phyloP scores from a whole-genome alignment of 2,329 filamentous ascomycete species.

The Tolypocladium tropicale region DNA sequence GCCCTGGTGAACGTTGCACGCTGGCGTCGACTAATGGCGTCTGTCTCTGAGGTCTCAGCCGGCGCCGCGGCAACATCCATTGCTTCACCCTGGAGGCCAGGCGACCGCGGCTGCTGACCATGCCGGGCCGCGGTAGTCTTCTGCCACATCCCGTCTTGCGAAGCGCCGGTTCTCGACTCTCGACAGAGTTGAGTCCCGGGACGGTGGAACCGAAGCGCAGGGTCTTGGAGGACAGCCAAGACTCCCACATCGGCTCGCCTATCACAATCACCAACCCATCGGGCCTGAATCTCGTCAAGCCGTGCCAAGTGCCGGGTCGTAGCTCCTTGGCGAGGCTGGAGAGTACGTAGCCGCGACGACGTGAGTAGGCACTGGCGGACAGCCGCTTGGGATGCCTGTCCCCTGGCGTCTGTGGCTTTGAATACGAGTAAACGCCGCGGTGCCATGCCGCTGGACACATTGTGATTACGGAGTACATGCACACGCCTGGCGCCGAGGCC shows the following conservation, averaged over 20 bases:
- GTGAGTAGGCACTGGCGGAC: neutral
- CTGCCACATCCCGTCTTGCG: neutral
- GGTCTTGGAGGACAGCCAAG: neutral
- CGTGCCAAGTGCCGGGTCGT: neutral
- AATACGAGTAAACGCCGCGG: too few species aligned
- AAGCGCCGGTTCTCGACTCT: neutral
- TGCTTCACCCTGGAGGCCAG: too few species aligned
- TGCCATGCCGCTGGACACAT: too few species aligned
- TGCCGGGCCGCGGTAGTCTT: neutral
- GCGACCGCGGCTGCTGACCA: neutral
- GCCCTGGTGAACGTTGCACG: neutral
- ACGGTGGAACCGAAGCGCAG: neutral
- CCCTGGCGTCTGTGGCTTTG: too few species aligned
- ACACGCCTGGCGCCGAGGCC: neutral
- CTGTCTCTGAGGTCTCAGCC: neutral
- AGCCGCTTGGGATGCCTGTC: too few species aligned
- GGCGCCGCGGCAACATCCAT: neutral
- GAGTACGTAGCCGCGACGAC: neutral
- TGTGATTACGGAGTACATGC: too few species aligned
- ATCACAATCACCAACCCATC: neutral
- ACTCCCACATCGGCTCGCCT: neutral
- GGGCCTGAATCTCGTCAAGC: neutral
- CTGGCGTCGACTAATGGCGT: neutral
- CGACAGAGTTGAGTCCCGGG: neutral
- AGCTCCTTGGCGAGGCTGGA: neutral